Evolutionary conservation across 345 rosid species (phyloP), one percentile per base, ranked within the genome.

Genomic region (Eucalyptus victrix): DNA sequence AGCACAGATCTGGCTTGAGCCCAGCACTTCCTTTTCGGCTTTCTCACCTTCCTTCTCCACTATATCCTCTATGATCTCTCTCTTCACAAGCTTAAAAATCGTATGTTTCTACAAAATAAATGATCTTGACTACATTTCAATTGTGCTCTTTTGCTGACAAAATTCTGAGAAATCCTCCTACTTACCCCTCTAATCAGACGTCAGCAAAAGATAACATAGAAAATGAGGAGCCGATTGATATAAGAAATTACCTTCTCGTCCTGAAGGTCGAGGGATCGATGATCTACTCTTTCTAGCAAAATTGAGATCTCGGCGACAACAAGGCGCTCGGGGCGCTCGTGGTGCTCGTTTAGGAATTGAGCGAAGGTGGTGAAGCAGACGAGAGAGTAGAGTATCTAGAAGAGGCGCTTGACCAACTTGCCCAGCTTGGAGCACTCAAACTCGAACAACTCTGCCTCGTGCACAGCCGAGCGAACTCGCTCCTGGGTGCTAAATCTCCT

Each of bases 351-450:
- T 42, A 88, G 58, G 47, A 85, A 34, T 42, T 26, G 56, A 24
- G 87, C 60, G n/a, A 86, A 50, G 90, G 45, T 42, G 50, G 94
- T 89, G 76, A 93, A 92, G 7, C 98, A 94, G 80, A 92, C 93
- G 17, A 93, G 90, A 37, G 91, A 88, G 14, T 96, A 92, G 19
- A 96, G 96, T 94, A 91, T 95, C 47, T 92, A 93, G 49, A 94
- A 88, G 28, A 96, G 94, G 89, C 93, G 90, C 89, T 94, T 96
- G 28, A 92, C 95, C 83, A 91, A 95, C 80, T 91, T 94, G 3
- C 93, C 95, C 10, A 94, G 94, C 65, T 92, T 93, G 6, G 89
- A 89, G 87, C 97, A 94, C 88, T 97, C 98, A 9, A 53, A 53
- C 58, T 53, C 26, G 0, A 93, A 94, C 32, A 93, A 93, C 65